phyloP scores from a whole-genome alignment of 768 basidiomycete species.

The Rickenella mellea region DNA sequence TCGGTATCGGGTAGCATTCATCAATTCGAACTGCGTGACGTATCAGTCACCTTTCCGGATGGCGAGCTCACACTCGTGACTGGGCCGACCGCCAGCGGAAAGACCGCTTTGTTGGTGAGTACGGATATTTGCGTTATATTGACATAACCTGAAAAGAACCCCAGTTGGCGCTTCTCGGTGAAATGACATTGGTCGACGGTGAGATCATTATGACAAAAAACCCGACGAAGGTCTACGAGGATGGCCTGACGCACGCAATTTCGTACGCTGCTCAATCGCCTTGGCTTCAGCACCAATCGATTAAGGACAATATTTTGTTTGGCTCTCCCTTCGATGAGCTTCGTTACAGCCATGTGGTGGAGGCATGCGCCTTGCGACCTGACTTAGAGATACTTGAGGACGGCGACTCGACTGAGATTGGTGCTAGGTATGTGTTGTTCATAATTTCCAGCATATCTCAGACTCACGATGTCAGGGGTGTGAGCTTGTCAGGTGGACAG shows the following conservation, averaged over 20 bases:
- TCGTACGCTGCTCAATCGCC: slow-evolving; percentile 42
- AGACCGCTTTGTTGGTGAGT: slow-evolving; percentile 63
- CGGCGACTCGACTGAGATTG: slow-evolving; percentile 81
- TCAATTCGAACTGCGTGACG: slow-evolving; percentile 60
- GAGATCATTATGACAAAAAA: slow-evolving; percentile 61
- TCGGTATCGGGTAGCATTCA: slow-evolving; percentile 4
- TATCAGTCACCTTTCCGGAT: slow-evolving; percentile 63
- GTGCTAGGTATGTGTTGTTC: too few species aligned
- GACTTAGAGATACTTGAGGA: slow-evolving; percentile 82
- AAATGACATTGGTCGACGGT: slow-evolving; percentile 50
- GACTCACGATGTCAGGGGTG: too few species aligned
- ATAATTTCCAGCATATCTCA: too few species aligned
- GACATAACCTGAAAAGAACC: neutral
- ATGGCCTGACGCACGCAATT: slow-evolving; percentile 46
- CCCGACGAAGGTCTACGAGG: slow-evolving; percentile 43
- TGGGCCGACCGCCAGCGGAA: slow-evolving; percentile 76
- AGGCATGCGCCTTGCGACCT: slow-evolving; percentile 71
- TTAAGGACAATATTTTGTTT: slow-evolving; percentile 56
- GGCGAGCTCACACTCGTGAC: slow-evolving; percentile 63
- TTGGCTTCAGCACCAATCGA: slow-evolving; percentile 35
- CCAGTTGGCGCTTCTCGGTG: slow-evolving; percentile 67
- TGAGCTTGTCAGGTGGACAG: slow-evolving; percentile 74
- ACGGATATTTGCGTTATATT: neutral
- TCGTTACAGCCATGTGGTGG: slow-evolving; percentile 67
- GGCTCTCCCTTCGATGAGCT: slow-evolving; percentile 49